Conservation (phyloP, 139 green algal species). For the Yamagishiella unicocca region DNA sequence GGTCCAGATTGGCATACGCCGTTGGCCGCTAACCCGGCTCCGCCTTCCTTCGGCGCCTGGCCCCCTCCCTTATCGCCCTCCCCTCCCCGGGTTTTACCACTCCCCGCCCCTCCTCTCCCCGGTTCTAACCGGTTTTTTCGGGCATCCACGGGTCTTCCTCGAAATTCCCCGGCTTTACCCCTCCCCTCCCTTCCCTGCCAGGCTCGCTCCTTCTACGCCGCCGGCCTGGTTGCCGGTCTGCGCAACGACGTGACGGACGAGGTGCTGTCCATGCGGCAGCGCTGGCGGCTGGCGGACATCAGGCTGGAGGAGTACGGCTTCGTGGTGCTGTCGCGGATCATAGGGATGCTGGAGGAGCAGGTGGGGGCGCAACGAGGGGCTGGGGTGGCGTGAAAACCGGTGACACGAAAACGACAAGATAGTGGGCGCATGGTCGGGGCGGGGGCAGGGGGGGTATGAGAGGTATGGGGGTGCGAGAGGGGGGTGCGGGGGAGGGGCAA, state of each 20-base stretch:
- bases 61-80: not conserved
- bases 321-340: constrained; percentile 85
- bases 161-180: no score
- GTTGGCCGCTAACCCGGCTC: not conserved
- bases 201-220: constrained; percentile 51
- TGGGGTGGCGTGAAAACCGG: no score
- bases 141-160: no score
- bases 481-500: not conserved
- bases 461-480: not conserved
- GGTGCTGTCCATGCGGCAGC: constrained; percentile 72
- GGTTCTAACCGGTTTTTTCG: no score
- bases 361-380: constrained; percentile 55
- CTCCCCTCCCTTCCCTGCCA: constrained; percentile 16
- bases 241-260: constrained; percentile 95
- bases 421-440: no score
- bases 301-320: constrained; percentile 94
- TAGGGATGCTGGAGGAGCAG: constrained; percentile 78
- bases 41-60: not conserved
- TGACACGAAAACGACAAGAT: no score
- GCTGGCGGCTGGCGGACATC: constrained; percentile 92
- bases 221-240: constrained; percentile 71
- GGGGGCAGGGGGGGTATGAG: not conserved
- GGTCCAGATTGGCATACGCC: not conserved
- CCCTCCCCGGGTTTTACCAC: not conserved
- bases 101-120: not conserved